Percentiles rank a stretch among this genome's conserved stretches.
Evolutionary conservation across 2,329 filamentous ascomycete genomes (phyloP).

Genomic region (Botrytis medusae): DNA sequence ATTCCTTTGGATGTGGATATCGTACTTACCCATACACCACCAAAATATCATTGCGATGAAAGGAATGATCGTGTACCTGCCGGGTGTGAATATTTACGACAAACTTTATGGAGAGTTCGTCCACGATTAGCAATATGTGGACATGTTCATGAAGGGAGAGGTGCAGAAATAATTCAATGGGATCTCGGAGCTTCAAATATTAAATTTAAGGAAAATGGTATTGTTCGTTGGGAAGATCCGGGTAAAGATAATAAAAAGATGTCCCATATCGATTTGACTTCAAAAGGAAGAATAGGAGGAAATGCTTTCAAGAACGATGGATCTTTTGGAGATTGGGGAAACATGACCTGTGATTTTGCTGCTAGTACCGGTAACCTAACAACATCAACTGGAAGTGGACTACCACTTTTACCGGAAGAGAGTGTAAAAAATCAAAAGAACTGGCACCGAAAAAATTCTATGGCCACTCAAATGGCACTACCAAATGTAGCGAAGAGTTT

Average conservation of each 20-base stretch:
- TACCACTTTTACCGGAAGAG: background rate
- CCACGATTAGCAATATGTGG: constrained; percentile 68
- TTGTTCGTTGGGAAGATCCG: constrained; percentile 59
- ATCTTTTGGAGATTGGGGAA: constrained; percentile 18
- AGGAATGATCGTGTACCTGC: constrained; percentile 42
- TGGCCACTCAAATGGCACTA: constrained; percentile 20
- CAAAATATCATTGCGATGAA: constrained; percentile 59
- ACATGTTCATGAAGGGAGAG: constrained; percentile 69
- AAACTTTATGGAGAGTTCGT: constrained; percentile 58
- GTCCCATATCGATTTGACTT: constrained; percentile 62
- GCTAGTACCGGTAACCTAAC: constrained; percentile 1
- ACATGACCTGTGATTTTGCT: background rate
- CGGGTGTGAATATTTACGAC: constrained; percentile 62
- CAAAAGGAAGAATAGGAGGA: constrained; percentile 39
- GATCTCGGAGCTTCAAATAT: constrained; percentile 44
- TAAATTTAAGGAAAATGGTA: constrained; percentile 47
- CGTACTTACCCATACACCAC: constrained; percentile 70
- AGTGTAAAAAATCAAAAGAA: background rate
- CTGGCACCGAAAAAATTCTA: background rate
- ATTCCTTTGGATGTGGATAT: constrained; percentile 65
- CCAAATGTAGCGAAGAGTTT: constrained; percentile 22
- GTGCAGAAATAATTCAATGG: constrained; percentile 64
- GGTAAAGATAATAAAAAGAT: constrained; percentile 56
- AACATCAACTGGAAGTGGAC: background rate
- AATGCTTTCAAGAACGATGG: constrained; percentile 50